Evolutionary conservation across 306 rosid species (phyloP).

Genomic region (Vicia faba): DNA sequence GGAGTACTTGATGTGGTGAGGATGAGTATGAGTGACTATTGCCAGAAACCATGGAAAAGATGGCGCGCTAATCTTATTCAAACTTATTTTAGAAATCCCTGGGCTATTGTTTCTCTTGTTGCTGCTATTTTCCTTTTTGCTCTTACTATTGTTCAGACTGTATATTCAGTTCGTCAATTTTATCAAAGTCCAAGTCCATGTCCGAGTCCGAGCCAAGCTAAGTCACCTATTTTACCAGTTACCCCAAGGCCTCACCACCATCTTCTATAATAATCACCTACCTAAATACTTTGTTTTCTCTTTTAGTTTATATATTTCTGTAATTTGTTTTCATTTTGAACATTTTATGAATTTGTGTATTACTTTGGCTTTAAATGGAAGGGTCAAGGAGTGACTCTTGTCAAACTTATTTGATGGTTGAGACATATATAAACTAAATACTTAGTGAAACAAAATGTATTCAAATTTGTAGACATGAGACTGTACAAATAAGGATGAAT

Average conservation of each 20-base stretch:
- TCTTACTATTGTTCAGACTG: conserved; percentile 37
- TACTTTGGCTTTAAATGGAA: too few species aligned
- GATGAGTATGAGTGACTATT: conserved; percentile 37
- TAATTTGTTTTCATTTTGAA: neutral
- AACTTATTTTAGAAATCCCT: conserved; percentile 47
- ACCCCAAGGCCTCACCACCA: neutral
- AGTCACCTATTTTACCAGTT: neutral
- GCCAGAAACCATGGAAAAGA: conserved; percentile 40
- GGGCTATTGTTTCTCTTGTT: conserved; percentile 41
- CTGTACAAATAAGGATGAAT: too few species aligned
- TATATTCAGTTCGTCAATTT: conserved; percentile 10
- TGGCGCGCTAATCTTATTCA: conserved; percentile 46
- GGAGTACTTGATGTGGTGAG: conserved; percentile 34
- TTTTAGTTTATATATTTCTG: neutral
- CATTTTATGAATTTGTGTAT: too few species aligned
- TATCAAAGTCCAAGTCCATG: conserved; percentile 5
- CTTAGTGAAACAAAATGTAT: too few species aligned
- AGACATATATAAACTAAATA: too few species aligned
- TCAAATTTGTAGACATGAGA: too few species aligned
- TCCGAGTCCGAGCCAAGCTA: neutral
- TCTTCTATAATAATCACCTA: neutral
- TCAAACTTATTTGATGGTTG: too few species aligned
- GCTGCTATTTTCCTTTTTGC: conserved; percentile 43
- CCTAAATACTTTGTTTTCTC: neutral
- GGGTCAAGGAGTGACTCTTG: too few species aligned